Evolutionary conservation across 495 filamentous ascomycete species (phyloP), one percentile per base, ranked within the genome.

Genomic region (Rhizodiscina lignyota): DNA sequence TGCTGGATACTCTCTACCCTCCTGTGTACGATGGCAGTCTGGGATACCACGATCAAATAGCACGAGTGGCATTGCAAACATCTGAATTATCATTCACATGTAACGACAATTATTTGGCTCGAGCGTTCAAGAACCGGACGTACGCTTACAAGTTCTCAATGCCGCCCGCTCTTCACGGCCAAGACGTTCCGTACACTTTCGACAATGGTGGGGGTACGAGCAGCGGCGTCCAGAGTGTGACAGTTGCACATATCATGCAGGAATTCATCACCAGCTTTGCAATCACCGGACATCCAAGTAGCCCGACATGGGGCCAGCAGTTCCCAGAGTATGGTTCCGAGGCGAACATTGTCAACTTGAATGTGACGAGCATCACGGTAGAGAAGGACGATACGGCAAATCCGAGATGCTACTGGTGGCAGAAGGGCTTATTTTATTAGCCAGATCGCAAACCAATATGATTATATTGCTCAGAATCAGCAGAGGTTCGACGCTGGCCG

Each of bases 61-160:
- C 28, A n/a, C 54, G 60, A 1, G 43, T 43, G 5, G 54, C 52
- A 16, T 45, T 53, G 2, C 38, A 56, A 0, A 40, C 47, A 20
- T 40, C 51, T 11, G 63, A 69, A 28, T 13, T 57, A 28, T 21
- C 48, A 28, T 69, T 72, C 45, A 54, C 56, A 18, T 72, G 68
- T 47, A 66, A 66, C 41, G 51, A 55, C 17, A 41, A 55, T 39
- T 58, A 52, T 36, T 39, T 72, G 2, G 48, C 49, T 24, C 35
- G 40, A 33, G 65, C 55, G 3, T 72, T 60, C 39, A 36, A 47
- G 22, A 67, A 70, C 41, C 41, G 61, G 18, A 66, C 64, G 1
- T 74, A 63, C 42, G 52, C 60, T 3, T 81, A 79, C 45, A 43
- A 62, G 13, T 80, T 80, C 50, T 63, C 56, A 43, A 54, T 77